A percentile compares a stretch with the other conserved stretches of the same genome.
Evolutionary conservation across 2,329 filamentous ascomycete species (phyloP).

Genomic region (Colletotrichum endophyticum): DNA sequence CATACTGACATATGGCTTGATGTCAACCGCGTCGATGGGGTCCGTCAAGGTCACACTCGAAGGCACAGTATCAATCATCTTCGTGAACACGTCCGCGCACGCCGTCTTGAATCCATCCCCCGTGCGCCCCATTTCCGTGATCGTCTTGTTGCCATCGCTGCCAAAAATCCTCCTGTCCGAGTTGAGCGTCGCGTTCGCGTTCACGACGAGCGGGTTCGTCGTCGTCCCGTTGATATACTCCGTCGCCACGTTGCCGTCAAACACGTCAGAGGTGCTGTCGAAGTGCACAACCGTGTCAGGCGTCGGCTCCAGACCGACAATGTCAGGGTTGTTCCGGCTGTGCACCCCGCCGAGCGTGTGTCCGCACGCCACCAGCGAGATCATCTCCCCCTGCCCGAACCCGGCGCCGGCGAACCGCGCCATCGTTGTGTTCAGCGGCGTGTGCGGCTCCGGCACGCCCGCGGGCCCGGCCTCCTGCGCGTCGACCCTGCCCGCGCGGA

Average conservation of each 20-base stretch:
- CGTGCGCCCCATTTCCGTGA: slow-evolving; percentile 39
- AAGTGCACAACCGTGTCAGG: slow-evolving; percentile 38
- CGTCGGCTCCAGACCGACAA: slow-evolving; percentile 11
- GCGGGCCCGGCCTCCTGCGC: slow-evolving; percentile 25
- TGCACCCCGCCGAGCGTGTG: slow-evolving; percentile 30
- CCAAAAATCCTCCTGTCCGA: slow-evolving; percentile 26
- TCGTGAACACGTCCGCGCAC: slow-evolving; percentile 31
- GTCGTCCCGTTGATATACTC: slow-evolving; percentile 24
- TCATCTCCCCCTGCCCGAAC: slow-evolving; percentile 28
- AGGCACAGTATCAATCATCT: slow-evolving; percentile 41
- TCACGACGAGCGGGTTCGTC: slow-evolving; percentile 25
- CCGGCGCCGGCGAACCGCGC: slow-evolving; percentile 25
- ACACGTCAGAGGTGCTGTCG: slow-evolving; percentile 28
- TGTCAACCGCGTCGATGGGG: slow-evolving; percentile 30
- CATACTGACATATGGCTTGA: slow-evolving; percentile 34
- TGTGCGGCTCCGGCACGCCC: slow-evolving; percentile 29
- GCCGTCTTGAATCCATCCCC: slow-evolving; percentile 39
- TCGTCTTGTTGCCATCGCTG: slow-evolving; percentile 41
- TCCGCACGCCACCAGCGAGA: slow-evolving; percentile 28
- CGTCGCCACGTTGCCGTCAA: slow-evolving; percentile 26
- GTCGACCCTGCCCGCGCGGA: slow-evolving; percentile 28
- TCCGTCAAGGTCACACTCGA: slow-evolving; percentile 30
- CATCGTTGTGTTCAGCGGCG: slow-evolving; percentile 24
- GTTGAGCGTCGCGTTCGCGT: slow-evolving; percentile 24
- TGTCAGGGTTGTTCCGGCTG: slow-evolving; percentile 27